Evolutionary conservation across 2,329 filamentous ascomycete genomes (phyloP).

Genomic region (Neofusicoccum kwambonambiense): DNA sequence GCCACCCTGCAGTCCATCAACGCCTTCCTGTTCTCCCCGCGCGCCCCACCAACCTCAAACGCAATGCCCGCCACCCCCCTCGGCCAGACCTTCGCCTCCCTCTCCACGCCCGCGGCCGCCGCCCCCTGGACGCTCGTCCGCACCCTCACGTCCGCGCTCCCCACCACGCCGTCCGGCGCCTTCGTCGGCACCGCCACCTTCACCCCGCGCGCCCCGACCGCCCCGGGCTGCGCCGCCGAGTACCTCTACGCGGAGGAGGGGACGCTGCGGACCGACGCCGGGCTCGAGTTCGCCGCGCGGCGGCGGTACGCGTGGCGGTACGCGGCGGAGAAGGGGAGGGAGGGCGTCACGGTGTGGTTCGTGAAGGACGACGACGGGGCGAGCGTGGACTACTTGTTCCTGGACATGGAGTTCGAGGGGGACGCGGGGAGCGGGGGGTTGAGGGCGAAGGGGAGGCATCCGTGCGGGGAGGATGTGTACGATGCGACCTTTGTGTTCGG

Average conservation of each 20-base stretch:
- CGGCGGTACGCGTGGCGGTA: constrained; percentile 72
- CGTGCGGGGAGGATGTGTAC: constrained; percentile 73
- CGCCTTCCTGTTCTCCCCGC: constrained; percentile 67
- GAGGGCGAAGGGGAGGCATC: constrained; percentile 61
- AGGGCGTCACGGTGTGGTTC: constrained; percentile 67
- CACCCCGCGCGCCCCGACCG: constrained; percentile 56
- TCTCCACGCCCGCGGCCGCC: neutral
- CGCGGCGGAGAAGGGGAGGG: neutral
- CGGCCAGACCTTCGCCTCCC: neutral
- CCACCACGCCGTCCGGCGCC: constrained; percentile 64
- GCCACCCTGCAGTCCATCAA: constrained; percentile 89
- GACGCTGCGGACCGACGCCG: constrained; percentile 57
- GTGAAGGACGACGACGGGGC: constrained; percentile 58
- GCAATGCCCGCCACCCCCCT: neutral
- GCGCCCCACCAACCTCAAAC: neutral
- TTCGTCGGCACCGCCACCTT: constrained; percentile 67
- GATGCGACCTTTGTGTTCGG: constrained; percentile 67
- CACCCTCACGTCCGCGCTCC: constrained; percentile 53
- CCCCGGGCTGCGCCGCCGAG: constrained; percentile 41
- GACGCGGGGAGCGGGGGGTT: constrained; percentile 24
- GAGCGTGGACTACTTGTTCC: constrained; percentile 71
- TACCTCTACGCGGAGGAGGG: constrained; percentile 70
- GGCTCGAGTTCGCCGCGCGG: constrained; percentile 58
- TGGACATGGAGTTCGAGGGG: constrained; percentile 57
- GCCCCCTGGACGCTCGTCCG: constrained; percentile 66